Percentiles rank a stretch among this genome's conserved stretches.
These are phyloP conservation scores for Talaromyces trachyspermus DNA, from an alignment of 495 filamentous ascomycete genomes.

Conservation along the genomic window DNA sequence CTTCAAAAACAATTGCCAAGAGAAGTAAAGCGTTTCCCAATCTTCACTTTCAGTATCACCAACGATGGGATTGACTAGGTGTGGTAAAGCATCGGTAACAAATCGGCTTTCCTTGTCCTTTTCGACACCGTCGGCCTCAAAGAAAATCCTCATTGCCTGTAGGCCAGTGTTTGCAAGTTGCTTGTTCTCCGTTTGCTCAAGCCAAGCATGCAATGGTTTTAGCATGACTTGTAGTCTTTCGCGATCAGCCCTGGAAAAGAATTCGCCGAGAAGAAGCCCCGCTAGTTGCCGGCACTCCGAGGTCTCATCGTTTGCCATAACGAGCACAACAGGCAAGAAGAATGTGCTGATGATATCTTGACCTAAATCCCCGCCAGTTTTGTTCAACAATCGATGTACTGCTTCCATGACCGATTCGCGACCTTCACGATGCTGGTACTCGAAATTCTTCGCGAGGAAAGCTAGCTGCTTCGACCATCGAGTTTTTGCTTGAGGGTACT, in stretches of 20 bases:
- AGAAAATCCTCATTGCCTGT: conserved; percentile 74
- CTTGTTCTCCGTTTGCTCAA: conserved; percentile 61
- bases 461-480: conserved; percentile 80
- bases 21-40: conserved; percentile 73
- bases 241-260: conserved; percentile 71
- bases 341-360: conserved; percentile 75
- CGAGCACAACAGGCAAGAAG: conserved; percentile 79
- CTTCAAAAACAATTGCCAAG: conserved; percentile 60
- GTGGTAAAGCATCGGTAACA: conserved; percentile 33
- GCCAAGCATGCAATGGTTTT: conserved; percentile 64
- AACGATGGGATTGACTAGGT: conserved; percentile 42
- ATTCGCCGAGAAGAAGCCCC: conserved; percentile 65
- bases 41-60: conserved; percentile 46
- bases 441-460: conserved; percentile 84
- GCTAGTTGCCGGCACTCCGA: conserved; percentile 80
- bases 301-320: conserved; percentile 81
- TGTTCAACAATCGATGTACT: conserved; percentile 72
- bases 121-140: conserved; percentile 57
- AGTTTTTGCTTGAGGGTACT: conserved; percentile 86
- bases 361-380: conserved; percentile 68
- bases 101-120: conserved; percentile 55
- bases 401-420: conserved; percentile 88
- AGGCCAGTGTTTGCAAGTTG: conserved; percentile 64
- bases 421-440: conserved; percentile 81
- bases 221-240: conserved; percentile 64